Conservation (phyloP, 2,329 filamentous ascomycete species). For the Colletotrichum chrysophilum region DNA sequence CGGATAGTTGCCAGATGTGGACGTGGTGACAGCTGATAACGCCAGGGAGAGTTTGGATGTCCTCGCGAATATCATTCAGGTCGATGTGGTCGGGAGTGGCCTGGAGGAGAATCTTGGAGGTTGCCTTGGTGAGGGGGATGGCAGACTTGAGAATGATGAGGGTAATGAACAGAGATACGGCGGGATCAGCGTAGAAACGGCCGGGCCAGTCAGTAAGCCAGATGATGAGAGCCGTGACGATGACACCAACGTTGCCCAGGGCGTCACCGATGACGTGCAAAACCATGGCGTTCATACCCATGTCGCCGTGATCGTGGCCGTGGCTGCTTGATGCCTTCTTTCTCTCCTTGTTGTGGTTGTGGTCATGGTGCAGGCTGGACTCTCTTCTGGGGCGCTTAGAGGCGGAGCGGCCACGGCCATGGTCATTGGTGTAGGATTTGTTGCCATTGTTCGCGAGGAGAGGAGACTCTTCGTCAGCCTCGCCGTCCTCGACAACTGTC, state of each 20-base stretch:
- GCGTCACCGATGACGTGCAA: slow-evolving; percentile 82
- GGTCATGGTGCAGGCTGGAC: slow-evolving; percentile 66
- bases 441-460: slow-evolving; percentile 47
- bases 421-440: slow-evolving; percentile 1
- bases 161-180: slow-evolving; percentile 93
- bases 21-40: slow-evolving; percentile 93
- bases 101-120: slow-evolving; percentile 88
- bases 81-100: slow-evolving; percentile 89
- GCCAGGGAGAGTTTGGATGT: slow-evolving; percentile 84
- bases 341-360: slow-evolving; percentile 82
- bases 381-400: slow-evolving; percentile 45
- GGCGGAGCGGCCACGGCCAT: slow-evolving; percentile 23
- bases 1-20: slow-evolving; percentile 96
- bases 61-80: slow-evolving; percentile 88
- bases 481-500: slow-evolving; percentile 44
- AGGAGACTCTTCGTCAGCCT: slow-evolving; percentile 49
- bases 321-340: slow-evolving; percentile 66
- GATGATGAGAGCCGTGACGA: slow-evolving; percentile 83
- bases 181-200: slow-evolving; percentile 88
- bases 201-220: slow-evolving; percentile 86
- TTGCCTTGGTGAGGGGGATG: slow-evolving; percentile 79
- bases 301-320: slow-evolving; percentile 81
- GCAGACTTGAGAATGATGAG: slow-evolving; percentile 76
- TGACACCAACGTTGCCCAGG: slow-evolving; percentile 86
- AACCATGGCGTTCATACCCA: slow-evolving; percentile 92